phyloP scores from a whole-genome alignment of 495 filamentous ascomycete genomes.

The Trichoderma asperelloides region DNA sequence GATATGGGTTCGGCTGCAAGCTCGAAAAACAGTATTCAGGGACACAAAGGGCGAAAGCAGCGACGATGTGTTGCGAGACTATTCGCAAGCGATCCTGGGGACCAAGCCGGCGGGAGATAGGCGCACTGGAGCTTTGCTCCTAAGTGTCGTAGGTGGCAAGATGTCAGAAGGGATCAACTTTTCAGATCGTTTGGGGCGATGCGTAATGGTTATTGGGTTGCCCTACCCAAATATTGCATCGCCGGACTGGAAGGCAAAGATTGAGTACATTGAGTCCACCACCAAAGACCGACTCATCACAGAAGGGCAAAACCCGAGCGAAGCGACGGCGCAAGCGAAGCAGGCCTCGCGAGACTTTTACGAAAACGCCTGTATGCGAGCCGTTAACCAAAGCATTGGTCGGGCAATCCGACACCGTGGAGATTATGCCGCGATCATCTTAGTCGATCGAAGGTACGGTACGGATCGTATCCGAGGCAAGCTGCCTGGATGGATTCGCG shows the following conservation, averaged over 20 bases:
- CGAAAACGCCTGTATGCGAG: conserved; percentile 92
- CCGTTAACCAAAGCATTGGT: conserved; percentile 94
- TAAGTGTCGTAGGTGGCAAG: conserved; percentile 93
- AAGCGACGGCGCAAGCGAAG: conserved; percentile 39
- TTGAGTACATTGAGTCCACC: conserved; percentile 74
- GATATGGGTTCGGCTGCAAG: conserved; percentile 46
- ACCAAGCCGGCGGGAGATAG: conserved; percentile 2
- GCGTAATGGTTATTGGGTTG: conserved; percentile 79
- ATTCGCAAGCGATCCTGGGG: conserved; percentile 56
- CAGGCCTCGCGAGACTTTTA: conserved; percentile 74
- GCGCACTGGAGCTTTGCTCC: conserved; percentile 58
- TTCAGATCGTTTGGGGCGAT: conserved; percentile 80
- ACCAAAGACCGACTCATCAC: conserved; percentile 36
- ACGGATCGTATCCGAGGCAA: conserved; percentile 61
- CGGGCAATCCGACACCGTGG: conserved; percentile 79
- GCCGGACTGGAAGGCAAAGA: conserved; percentile 85
- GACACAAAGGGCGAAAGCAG: conserved; percentile 51
- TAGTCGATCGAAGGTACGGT: conserved; percentile 73
- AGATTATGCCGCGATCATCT: conserved; percentile 84
- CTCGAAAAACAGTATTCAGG: conserved; percentile 57
- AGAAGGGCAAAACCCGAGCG: conserved; percentile 30
- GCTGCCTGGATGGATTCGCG: conserved; percentile 80
- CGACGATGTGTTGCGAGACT: conserved; percentile 63
- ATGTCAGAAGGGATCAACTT: conserved; percentile 98
- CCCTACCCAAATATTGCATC: conserved; percentile 89